Conservation (phyloP, 352 stramenopile species). For the Discostella stelligera region DNA sequence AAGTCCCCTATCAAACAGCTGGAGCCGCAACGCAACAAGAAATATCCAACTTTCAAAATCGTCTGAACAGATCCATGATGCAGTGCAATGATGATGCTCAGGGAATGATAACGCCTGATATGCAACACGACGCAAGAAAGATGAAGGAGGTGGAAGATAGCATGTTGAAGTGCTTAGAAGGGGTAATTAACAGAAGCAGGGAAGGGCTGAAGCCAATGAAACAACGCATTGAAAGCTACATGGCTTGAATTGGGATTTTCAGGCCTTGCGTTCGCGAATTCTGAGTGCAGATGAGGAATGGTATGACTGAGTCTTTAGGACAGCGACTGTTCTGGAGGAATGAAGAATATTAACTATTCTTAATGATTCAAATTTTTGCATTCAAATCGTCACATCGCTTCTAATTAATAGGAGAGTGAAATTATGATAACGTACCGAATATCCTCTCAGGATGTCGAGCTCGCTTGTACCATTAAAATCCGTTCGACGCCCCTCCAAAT, state of each 20-base stretch:
- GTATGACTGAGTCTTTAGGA: too few species aligned
- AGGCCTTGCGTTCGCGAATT: too few species aligned
- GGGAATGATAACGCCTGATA: slow-evolving; percentile 70
- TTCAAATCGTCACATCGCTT: too few species aligned
- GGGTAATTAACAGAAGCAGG: slow-evolving; percentile 69
- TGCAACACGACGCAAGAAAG: slow-evolving; percentile 64
- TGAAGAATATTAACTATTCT: not conserved
- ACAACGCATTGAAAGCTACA: slow-evolving; percentile 56
- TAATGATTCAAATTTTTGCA: too few species aligned
- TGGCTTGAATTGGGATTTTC: slow-evolving; percentile 19
- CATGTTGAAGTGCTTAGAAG: slow-evolving; percentile 67
- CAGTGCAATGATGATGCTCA: slow-evolving; percentile 79
- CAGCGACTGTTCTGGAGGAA: too few species aligned
- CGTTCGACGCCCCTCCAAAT: slow-evolving; percentile 24
- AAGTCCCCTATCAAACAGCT: slow-evolving; percentile 70
- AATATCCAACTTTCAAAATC: slow-evolving; percentile 77
- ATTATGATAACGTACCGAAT: too few species aligned
- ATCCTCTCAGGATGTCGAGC: not conserved
- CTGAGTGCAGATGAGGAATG: too few species aligned
- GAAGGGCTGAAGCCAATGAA: slow-evolving; percentile 72
- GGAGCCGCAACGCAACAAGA: slow-evolving; percentile 69
- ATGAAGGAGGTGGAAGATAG: slow-evolving; percentile 69
- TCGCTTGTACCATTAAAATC: not conserved
- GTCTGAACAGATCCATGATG: slow-evolving; percentile 74
- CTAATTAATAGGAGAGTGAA: too few species aligned